Conservation (phyloP, 805 yeast species). For the Suhomyces canberraensis region DNA sequence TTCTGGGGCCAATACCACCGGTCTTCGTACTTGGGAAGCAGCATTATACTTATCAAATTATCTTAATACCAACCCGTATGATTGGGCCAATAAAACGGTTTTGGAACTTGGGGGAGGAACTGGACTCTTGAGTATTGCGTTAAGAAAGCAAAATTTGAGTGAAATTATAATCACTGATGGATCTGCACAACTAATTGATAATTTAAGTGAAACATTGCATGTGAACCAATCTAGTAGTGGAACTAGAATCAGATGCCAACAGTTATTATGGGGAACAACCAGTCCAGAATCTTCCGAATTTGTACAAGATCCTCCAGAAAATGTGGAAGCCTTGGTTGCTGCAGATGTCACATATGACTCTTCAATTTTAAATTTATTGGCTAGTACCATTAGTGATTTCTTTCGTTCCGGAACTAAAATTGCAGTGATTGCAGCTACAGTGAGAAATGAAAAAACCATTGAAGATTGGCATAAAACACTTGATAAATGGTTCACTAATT, state of each 20-base stretch:
- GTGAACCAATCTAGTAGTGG: slow-evolving; percentile 33
- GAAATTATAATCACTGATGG: slow-evolving; percentile 63
- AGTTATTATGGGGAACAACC: slow-evolving; percentile 57
- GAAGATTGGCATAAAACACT: slow-evolving; percentile 30
- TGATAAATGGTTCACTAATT: slow-evolving; percentile 15
- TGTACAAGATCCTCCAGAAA: slow-evolving; percentile 28
- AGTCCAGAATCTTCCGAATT: slow-evolving; percentile 32
- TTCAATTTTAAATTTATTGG: slow-evolving; percentile 52
- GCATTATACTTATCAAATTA: slow-evolving; percentile 63
- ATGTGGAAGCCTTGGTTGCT: slow-evolving; percentile 57
- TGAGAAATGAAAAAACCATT: slow-evolving; percentile 50
- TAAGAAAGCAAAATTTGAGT: slow-evolving; percentile 21
- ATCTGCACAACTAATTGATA: slow-evolving; percentile 51
- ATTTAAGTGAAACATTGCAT: slow-evolving; percentile 41
- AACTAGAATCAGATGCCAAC: slow-evolving; percentile 22
- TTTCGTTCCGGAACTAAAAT: slow-evolving; percentile 23
- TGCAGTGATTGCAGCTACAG: slow-evolving; percentile 68
- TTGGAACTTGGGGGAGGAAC: slow-evolving; percentile 90
- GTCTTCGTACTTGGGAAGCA: slow-evolving; percentile 93
- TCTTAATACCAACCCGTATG: slow-evolving; percentile 22
- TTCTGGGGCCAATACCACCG: slow-evolving; percentile 81
- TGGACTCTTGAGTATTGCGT: slow-evolving; percentile 65
- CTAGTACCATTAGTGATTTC: slow-evolving; percentile 44
- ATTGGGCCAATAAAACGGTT: slow-evolving; percentile 29
- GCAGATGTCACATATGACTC: slow-evolving; percentile 90